Evolutionary conservation across 2,329 filamentous ascomycete species (phyloP), one percentile per base, ranked within the genome.

Genomic region (Thelonectria olida): DNA sequence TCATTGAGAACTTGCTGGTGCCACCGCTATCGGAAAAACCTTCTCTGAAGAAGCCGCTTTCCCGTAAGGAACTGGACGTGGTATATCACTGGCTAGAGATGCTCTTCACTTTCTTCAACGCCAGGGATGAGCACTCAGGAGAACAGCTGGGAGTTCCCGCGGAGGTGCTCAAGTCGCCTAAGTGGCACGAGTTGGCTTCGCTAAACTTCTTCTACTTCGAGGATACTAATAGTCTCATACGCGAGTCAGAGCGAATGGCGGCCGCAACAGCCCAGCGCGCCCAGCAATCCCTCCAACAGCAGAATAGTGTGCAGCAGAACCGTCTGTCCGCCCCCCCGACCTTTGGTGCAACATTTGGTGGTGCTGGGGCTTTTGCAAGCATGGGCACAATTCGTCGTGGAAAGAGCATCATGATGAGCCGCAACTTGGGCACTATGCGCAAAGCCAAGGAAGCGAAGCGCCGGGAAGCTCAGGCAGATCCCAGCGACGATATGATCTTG

Each of bases 151-250:
- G 96, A 66, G 93, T 99, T 3, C 92, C 94, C 0, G 87, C 92
- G 44, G 94, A 97, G 76, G 90, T 97, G 28, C 86, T 99, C 74
- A 97, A 97, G 79, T 97, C 93, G 67, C 92, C 95, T 74, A 99
- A 99, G 85, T 99, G 97, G 83, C 94, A 97, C 81, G 96, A 99
- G 77, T 88, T 99, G 54, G 92, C 96, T 67, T 95, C 93, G 64
- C 86, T 99, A 65, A 97, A 97, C 81, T 99, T 98, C 84, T 99
- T 98, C 84, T 99, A 99, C 82, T 96, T 96, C 74, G 94, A 98
- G 72, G 87, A 91, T 28, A 97, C 93, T 1, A 92, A 96, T 63
- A 94, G 92, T 70, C 85, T 99, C 12, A 93, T 98, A 70, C 91
- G 95, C 51, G 97, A 93, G n/a, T 97, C 93, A 3, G 96, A 99